Base-by-base conservation (phyloP, 2,329 filamentous ascomycete genomes). In the Cordyceps tenuipes region DNA sequence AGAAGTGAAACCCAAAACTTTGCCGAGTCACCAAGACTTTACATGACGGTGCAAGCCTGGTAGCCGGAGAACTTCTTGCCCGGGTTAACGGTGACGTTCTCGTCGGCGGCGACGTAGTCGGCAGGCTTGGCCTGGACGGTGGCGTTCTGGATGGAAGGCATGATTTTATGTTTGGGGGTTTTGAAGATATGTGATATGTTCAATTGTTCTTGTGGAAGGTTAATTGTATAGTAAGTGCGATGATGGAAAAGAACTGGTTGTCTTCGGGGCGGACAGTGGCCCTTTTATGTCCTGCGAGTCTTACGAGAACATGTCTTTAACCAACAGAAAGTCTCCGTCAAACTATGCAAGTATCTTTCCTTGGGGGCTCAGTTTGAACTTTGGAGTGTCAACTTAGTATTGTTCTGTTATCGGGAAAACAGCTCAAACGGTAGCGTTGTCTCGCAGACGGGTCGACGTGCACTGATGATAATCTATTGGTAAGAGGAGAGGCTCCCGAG, bases 341-440 rank as follows among this genome's bases (percentile, higher is more conserved):
- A 49, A 59, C 62, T 71, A 65, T 63, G 68, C 69, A 71, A 39
- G 26, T 29, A 58, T 58, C 51, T 47, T 58, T 51, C 23, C 39
- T 44, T 36, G 17, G 26, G 17, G 15, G 10, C 6, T 9, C 21
- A 44, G n/a, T 15, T 36, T 5, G n/a, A 51, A 23, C 34, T 44
- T 23, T 31, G 2, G 34, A 2, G 34, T 49, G 72, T 66, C 66
- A 62, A 52, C 63, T 63, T 65, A 60, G 62, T 65, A 69, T 68
- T 63, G 66, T 69, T 66, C 63, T 64, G 23, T 36, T 13, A 23
- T 57, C 48, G 39, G n/a, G 9, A 19, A 39, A 39, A 10, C 36
- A 55, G 52, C 62, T 10, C 17, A 56, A 41, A 47, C 64, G 58
- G 56, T 58, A 39, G 21, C 54, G 9, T 34, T 68, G 50, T 66